Percentiles rank a stretch among this genome's conserved stretches.
These are phyloP conservation scores for Neofusicoccum ribis DNA, from an alignment of 2,329 filamentous ascomycete genomes.

Conservation along the genomic window DNA sequence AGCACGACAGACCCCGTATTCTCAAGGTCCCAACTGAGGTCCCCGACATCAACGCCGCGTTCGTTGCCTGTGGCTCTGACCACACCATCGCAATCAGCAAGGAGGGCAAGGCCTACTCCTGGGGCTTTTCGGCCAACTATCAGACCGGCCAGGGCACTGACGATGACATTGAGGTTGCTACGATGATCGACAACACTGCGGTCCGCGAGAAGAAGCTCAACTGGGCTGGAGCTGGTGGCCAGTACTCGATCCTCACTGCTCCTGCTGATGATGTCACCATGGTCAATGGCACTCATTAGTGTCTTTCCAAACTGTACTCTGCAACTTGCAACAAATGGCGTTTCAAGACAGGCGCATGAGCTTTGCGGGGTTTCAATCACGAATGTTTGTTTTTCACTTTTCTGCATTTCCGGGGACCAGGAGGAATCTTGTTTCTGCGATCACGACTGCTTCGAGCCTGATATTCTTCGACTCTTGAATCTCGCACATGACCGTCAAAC, in stretches of 20 bases:
- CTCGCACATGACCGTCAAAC: not conserved
- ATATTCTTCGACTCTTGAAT: not conserved
- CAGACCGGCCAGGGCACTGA: slow-evolving; percentile 75
- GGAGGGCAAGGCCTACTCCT: slow-evolving; percentile 71
- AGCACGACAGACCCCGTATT: slow-evolving; percentile 67
- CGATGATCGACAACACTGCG: slow-evolving; percentile 80
- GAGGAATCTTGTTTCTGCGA: not conserved
- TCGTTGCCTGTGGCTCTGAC: slow-evolving; percentile 67
- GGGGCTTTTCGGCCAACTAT: slow-evolving; percentile 80
- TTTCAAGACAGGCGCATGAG: not conserved
- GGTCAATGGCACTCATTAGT: slow-evolving; percentile 8
- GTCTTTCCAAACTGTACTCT: not conserved
- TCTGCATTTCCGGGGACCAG: not conserved
- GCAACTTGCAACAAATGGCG: not conserved
- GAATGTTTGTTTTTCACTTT: not conserved
- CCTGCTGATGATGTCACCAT: slow-evolving; percentile 9
- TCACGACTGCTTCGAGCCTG: not conserved
- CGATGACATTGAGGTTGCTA: slow-evolving; percentile 79
- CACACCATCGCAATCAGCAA: slow-evolving; percentile 70
- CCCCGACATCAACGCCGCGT: slow-evolving; percentile 53
- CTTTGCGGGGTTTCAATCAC: not conserved
- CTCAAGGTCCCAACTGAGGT: slow-evolving; percentile 66
- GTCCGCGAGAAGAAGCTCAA: slow-evolving; percentile 72
- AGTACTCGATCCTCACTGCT: slow-evolving; percentile 69
- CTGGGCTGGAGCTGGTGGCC: slow-evolving; percentile 83